Evolutionary conservation across 2,329 filamentous ascomycete species (phyloP).

Genomic region (Fusarium sp.): DNA sequence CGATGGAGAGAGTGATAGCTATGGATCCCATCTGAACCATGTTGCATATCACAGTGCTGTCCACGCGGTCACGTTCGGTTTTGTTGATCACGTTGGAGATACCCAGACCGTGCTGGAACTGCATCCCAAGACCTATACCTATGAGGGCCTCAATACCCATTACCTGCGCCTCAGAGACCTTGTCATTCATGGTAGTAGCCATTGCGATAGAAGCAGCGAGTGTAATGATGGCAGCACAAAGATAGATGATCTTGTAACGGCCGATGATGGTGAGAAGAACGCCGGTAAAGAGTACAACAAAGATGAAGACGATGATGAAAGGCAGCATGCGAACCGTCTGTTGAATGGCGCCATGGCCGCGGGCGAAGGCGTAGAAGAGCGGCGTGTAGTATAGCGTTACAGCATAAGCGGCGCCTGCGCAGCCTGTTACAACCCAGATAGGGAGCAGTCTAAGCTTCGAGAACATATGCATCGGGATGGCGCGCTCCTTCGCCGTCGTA

Average conservation of each 20-base stretch:
- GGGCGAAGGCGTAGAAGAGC: constrained; percentile 3
- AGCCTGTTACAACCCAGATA: not conserved
- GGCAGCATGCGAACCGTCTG: not conserved
- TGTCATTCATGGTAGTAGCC: not conserved
- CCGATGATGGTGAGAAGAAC: not conserved
- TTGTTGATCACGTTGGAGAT: constrained; percentile 47
- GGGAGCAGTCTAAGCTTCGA: not conserved
- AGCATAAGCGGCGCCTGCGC: not conserved
- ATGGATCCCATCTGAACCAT: constrained; percentile 48
- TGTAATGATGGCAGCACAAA: not conserved
- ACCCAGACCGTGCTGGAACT: constrained; percentile 34
- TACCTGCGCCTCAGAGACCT: not conserved
- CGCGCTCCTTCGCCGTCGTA: not conserved
- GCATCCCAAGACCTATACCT: not conserved
- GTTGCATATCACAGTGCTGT: constrained; percentile 49
- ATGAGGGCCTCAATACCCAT: not conserved
- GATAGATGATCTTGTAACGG: not conserved
- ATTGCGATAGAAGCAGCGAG: not conserved
- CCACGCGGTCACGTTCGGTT: constrained; percentile 41
- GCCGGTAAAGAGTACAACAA: not conserved
- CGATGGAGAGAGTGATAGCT: constrained; percentile 13
- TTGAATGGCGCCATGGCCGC: not conserved
- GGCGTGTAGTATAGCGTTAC: constrained; percentile 2
- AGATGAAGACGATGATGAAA: not conserved
- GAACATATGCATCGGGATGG: not conserved